Percentiles rank a stretch among this genome's conserved stretches.
phyloP scores from a whole-genome alignment of 163 green algal species.

The Smithsoniella earleae region DNA sequence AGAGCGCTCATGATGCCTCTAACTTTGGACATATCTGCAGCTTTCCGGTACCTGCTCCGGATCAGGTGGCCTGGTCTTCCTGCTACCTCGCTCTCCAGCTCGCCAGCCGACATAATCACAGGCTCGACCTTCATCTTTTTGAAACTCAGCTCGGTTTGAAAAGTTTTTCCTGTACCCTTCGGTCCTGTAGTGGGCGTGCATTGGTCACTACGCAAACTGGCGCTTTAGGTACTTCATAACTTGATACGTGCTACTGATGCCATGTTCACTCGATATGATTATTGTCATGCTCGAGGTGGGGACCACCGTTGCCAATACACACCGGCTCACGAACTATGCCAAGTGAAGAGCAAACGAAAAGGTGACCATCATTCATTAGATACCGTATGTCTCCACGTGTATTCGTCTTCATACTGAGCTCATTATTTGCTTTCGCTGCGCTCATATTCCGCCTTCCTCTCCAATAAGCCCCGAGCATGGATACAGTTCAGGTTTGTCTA shows the following conservation, averaged over 20 bases:
- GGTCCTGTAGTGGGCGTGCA: too few species aligned
- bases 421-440: too few species aligned
- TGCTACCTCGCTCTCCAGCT: slow-evolving; percentile 88
- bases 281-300: neutral
- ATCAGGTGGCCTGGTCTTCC: slow-evolving; percentile 90
- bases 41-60: slow-evolving; percentile 78
- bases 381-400: too few species aligned
- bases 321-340: too few species aligned
- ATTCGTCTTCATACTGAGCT: too few species aligned
- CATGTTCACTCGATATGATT: neutral
- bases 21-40: slow-evolving; percentile 45
- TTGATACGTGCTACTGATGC: neutral
- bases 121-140: slow-evolving; percentile 81
- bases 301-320: too few species aligned
- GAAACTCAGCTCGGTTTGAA: slow-evolving; percentile 92
- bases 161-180: slow-evolving; percentile 86
- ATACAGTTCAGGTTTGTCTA: too few species aligned
- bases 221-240: neutral
- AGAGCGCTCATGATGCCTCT: slow-evolving; percentile 56
- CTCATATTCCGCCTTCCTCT: too few species aligned
- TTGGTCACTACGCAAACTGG: too few species aligned
- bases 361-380: too few species aligned
- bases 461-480: too few species aligned
- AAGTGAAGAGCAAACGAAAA: too few species aligned
- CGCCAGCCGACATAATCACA: slow-evolving; percentile 84